These are phyloP conservation scores for Sclerotinia trifoliorum DNA, from an alignment of 2,329 filamentous ascomycete genomes.

Conservation along the genomic window DNA sequence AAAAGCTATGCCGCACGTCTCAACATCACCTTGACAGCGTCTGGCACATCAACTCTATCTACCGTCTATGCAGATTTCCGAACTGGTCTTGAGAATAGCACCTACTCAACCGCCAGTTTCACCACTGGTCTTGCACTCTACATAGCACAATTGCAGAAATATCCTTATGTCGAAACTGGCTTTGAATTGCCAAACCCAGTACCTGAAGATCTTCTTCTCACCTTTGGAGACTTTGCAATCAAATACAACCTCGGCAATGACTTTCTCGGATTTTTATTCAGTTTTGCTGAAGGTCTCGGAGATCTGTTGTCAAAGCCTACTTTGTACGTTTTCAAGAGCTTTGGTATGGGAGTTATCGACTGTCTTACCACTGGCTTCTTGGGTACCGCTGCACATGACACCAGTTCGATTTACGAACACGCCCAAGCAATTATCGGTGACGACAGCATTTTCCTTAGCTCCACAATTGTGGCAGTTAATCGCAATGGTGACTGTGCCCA, in stretches of 20 bases:
- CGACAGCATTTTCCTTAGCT: conserved; percentile 27
- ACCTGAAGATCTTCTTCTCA: conserved; percentile 30
- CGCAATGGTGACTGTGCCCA: conserved; percentile 29
- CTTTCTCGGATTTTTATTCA: conserved; percentile 45
- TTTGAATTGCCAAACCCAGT: conserved; percentile 43
- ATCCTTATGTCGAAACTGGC: conserved; percentile 41
- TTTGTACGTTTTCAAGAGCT: conserved; percentile 48
- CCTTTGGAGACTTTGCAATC: conserved; percentile 31
- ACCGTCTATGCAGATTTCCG: conserved; percentile 20
- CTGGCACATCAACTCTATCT: not conserved
- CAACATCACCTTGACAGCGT: conserved; percentile 10
- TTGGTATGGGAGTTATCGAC: conserved; percentile 34
- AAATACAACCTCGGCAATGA: conserved; percentile 42
- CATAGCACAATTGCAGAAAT: conserved; percentile 37
- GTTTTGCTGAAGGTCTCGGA: conserved; percentile 46
- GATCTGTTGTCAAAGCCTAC: conserved; percentile 46
- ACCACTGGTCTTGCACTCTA: conserved; percentile 22
- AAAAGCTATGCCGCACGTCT: conserved; percentile 24
- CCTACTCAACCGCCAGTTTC: conserved; percentile 20
- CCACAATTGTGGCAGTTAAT: conserved; percentile 25
- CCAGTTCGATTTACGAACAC: conserved; percentile 29
- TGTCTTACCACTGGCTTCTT: conserved; percentile 26
- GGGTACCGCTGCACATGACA: conserved; percentile 23
- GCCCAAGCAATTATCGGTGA: conserved; percentile 16
- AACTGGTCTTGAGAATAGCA: conserved; percentile 22